Conservation (phyloP, 805 yeast species). For the Cyberlindnera americana region DNA sequence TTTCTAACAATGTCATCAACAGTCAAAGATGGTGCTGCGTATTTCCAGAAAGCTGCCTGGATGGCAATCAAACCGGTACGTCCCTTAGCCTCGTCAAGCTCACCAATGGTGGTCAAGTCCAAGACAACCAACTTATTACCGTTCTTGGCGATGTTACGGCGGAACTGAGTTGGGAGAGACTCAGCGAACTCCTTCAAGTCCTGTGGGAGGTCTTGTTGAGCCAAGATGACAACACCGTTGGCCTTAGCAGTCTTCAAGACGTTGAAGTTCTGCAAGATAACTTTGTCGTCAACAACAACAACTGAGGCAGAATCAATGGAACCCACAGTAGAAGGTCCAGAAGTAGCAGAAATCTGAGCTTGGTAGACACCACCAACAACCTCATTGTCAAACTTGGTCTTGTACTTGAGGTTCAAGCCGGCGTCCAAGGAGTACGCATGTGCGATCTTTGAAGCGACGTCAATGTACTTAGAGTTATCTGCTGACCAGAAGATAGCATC, state of each 20-base stretch:
- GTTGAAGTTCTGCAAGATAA: slow-evolving; percentile 54
- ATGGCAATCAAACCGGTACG: slow-evolving; percentile 69
- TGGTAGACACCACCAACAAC: slow-evolving; percentile 73
- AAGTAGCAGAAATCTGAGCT: slow-evolving; percentile 41
- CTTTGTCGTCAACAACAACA: slow-evolving; percentile 57
- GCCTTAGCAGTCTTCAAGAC: slow-evolving; percentile 56
- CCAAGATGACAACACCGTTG: slow-evolving; percentile 52
- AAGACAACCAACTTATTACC: slow-evolving; percentile 50
- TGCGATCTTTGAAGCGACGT: slow-evolving; percentile 61
- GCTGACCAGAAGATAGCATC: slow-evolving; percentile 60
- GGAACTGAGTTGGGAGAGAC: slow-evolving; percentile 52
- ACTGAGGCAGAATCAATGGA: slow-evolving; percentile 59
- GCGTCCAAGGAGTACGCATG: slow-evolving; percentile 65
- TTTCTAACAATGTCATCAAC: slow-evolving; percentile 66
- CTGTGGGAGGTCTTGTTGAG: slow-evolving; percentile 32
- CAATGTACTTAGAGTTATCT: slow-evolving; percentile 55
- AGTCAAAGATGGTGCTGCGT: slow-evolving; percentile 56
- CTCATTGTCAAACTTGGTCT: slow-evolving; percentile 69
- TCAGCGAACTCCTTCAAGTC: slow-evolving; percentile 45
- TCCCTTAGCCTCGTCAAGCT: slow-evolving; percentile 68
- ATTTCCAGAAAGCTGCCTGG: slow-evolving; percentile 79
- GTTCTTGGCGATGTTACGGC: slow-evolving; percentile 49
- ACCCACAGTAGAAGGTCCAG: slow-evolving; percentile 17
- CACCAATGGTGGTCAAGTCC: slow-evolving; percentile 62
- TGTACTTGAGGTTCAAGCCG: slow-evolving; percentile 47